These are phyloP conservation scores for Globomyces sp. DNA, from an alignment of 371 early-diverging fungal genomes.

Conservation along the genomic window DNA sequence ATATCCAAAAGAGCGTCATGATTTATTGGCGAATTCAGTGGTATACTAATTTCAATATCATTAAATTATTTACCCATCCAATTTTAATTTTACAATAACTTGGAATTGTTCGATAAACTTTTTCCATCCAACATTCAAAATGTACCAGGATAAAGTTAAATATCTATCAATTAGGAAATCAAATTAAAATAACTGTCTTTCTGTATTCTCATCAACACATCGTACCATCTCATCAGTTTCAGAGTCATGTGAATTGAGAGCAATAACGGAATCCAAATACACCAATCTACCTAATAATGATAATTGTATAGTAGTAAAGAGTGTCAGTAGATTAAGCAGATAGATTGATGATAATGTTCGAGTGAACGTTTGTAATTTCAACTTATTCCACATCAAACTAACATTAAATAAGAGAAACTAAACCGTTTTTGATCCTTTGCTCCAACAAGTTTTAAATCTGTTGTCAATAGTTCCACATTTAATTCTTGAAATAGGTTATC, in stretches of 20 bases:
- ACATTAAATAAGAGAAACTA: neutral
- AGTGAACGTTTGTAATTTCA: constrained; percentile 75
- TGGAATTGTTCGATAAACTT: constrained; percentile 62
- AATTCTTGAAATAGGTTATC: constrained; percentile 72
- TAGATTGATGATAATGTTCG: constrained; percentile 81
- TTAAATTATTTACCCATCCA: constrained; percentile 56
- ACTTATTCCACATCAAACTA: constrained; percentile 79
- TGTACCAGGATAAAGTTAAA: constrained; percentile 87
- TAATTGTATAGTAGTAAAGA: constrained; percentile 83
- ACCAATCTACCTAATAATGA: constrained; percentile 88
- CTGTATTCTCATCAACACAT: too few species aligned
- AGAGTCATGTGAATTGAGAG: constrained; percentile 12
- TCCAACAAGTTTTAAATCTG: constrained; percentile 60
- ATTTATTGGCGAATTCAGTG: too few species aligned
- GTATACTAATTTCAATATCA: neutral
- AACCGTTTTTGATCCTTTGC: constrained; percentile 13
- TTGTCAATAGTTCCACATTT: constrained; percentile 75
- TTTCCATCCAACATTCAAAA: constrained; percentile 88
- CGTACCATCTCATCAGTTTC: constrained; percentile 46
- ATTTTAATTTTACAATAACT: constrained; percentile 61
- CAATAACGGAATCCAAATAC: constrained; percentile 79
- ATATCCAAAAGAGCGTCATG: too few species aligned
- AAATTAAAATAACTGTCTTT: too few species aligned
- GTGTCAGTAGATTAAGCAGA: constrained; percentile 71
- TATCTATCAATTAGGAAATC: constrained; percentile 47